These are phyloP conservation scores for Globomyces sp. DNA, from an alignment of 371 early-diverging fungal species.

Conservation along the genomic window DNA sequence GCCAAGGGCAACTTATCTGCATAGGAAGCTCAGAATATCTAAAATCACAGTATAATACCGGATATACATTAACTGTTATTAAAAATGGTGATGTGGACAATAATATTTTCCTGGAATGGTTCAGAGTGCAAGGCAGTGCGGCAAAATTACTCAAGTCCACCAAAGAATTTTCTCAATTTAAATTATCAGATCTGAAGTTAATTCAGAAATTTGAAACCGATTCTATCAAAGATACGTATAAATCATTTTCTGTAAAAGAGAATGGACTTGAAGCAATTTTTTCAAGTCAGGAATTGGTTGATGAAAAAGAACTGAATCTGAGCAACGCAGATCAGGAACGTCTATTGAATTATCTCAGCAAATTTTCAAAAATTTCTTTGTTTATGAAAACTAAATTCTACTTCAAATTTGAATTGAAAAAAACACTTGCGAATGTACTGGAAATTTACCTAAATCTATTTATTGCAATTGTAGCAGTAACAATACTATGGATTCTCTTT, in stretches of 20 bases:
- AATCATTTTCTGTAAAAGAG: slow-evolving; percentile 2
- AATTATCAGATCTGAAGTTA: not conserved
- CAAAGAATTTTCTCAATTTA: not conserved
- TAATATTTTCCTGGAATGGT: slow-evolving; percentile 25
- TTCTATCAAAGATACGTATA: not conserved
- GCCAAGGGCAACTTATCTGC: slow-evolving; percentile 49
- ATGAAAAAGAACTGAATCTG: slow-evolving; percentile 2
- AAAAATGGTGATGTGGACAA: slow-evolving; percentile 27
- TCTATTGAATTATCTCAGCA: not conserved
- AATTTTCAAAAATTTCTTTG: slow-evolving; percentile 1
- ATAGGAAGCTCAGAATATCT: slow-evolving; percentile 46
- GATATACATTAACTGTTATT: slow-evolving; percentile 54
- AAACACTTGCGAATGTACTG: not conserved
- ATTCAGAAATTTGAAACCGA: not conserved
- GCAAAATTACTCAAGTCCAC: not conserved
- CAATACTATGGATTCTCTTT: not conserved
- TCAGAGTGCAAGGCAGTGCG: not conserved
- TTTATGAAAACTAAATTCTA: not conserved
- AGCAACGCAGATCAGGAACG: not conserved
- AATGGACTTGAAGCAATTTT: slow-evolving; percentile 14
- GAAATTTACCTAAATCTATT: slow-evolving; percentile 1
- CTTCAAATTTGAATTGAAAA: slow-evolving; percentile 4
- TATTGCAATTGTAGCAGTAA: not conserved
- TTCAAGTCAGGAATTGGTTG: slow-evolving; percentile 11
- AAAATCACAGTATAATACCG: slow-evolving; percentile 59